Evolutionary conservation across 2,329 filamentous ascomycete genomes (phyloP), one percentile per base, ranked within the genome.

Genomic region (Cadophora sp.): DNA sequence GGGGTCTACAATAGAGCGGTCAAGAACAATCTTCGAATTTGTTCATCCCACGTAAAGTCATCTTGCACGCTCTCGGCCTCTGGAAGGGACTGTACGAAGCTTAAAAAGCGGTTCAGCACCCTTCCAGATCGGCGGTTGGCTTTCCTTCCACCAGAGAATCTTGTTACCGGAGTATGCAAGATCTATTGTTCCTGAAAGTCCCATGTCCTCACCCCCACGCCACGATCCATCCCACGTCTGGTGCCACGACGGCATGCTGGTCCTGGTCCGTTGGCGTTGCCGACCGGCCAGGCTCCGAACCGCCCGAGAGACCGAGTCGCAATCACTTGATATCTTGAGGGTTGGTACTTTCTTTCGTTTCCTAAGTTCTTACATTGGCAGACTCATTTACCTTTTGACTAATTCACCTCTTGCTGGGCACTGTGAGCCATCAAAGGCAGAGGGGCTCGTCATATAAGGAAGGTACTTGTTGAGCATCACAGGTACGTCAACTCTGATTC

Each of bases 81-180:
- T n/a, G 18, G 9, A 39, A 20, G n/a, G 4, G 55, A 64, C n/a
- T 22, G 48, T 36, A 20, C 18, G 58, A 65, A 65, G 62, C 62
- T 65, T 62, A 59, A 62, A 39, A 59, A 59, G 58, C 48, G 48
- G 33, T 22, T 22, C 48, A 55, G n/a, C 11, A 60, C 22, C 56
- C 50, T 58, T 36, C 58, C 30, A 58, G 62, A 65, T 68, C 62
- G 48, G 33, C 62, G 51, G 16, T n/a, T 41, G 33, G 39, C 43
- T 62, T 48, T 68, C 53, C 62, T 53, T 41, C 24, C 43, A 24
- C 22, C 43, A 62, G 43, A 47, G 9, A 59, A 68, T 65, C 66
- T 68, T 65, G 58, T 68, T 67, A 53, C 50, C 53, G 16, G 45
- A 60, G 50, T 20, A 66, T 68, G 62, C 62, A 68, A 68, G 66